Conservation (phyloP, 2,329 filamentous ascomycete species). For the Nannizzia gypsea region DNA sequence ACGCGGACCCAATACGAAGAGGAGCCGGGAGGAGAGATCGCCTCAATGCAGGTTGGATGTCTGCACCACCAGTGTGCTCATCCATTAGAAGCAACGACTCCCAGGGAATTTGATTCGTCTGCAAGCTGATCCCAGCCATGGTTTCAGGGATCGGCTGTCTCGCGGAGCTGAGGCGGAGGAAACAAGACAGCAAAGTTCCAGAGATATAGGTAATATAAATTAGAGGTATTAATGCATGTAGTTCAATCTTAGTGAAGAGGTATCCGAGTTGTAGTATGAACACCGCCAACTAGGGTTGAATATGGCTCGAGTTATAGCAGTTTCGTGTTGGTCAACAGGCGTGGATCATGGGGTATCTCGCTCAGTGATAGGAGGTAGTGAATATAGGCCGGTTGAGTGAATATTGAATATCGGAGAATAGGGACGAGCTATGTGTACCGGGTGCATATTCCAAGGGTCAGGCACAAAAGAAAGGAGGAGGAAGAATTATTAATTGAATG, state of each 20-base stretch:
- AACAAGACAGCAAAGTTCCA: background rate
- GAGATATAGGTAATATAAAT: background rate
- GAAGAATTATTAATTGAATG: background rate
- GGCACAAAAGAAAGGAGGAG: background rate
- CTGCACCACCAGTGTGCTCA: background rate
- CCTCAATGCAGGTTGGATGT: background rate
- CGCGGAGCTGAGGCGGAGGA: background rate
- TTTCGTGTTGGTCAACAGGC: background rate
- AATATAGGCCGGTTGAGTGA: background rate
- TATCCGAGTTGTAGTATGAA: background rate
- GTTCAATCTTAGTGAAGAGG: background rate
- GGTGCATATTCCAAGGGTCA: background rate
- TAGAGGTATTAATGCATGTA: background rate
- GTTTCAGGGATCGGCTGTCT: background rate
- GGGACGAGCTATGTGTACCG: background rate
- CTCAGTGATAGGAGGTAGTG: background rate
- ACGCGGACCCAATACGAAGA: slow-evolving; percentile 6
- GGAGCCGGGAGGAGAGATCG: slow-evolving; percentile 7
- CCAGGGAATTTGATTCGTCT: background rate
- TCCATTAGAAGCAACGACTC: slow-evolving; percentile 1
- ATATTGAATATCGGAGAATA: background rate
- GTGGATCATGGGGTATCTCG: background rate
- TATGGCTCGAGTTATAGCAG: background rate
- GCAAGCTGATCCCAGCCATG: background rate
- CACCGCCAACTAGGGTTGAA: background rate